Base-by-base conservation (phyloP, 768 basidiomycete species). In the Sarcodon aspratus region DNA sequence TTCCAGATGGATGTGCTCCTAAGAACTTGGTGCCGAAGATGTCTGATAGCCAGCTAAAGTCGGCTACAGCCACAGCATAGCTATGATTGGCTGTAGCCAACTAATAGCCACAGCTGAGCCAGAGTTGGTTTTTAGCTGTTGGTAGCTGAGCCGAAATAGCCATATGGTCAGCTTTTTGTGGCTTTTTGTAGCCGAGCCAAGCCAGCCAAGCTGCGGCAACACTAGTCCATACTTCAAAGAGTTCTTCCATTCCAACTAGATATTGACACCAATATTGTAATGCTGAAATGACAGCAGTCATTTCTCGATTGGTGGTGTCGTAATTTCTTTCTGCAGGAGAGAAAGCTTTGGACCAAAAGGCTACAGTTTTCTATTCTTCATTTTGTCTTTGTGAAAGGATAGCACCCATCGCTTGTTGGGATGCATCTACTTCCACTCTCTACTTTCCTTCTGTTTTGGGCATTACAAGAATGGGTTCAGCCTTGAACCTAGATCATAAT, bases 231-330 rank as follows among this genome's bases (percentile, higher is more conserved):
- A 58, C 48, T 1, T 33, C 11, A 34, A 59, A 54, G 4, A 13
- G 36, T 6, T 38, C 17, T 3, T 36, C 13, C 2, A 46, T 44
- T 0, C 66, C 60, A 6, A 64, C 31, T 0, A 63, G 48, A 40
- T 63, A 59, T 1, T 48, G 27, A 1, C 52, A 33, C 64, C 63
- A 69, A 18, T 60, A 59, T 7, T 53, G 38, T 1, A 65, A 35
- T 0, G 43, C 7, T 8, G 18, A 7, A 12, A 54, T 43, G 35
- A 54, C 52, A n/a, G 52, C 48, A 0, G 52, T 31, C 9, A 52
- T 48, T 48, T 60, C 59, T 45, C 44, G 33, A n/a, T 59, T 55
- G 32, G 58, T 54, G 3, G 52, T 48, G 6, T 54, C 53, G 27
- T 59, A 59, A 42, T 59, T 59, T 42, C 54, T 33, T 36, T 57